phyloP scores from a whole-genome alignment of 108 stramenopile species.

The Nannochloropsis oceanica region DNA sequence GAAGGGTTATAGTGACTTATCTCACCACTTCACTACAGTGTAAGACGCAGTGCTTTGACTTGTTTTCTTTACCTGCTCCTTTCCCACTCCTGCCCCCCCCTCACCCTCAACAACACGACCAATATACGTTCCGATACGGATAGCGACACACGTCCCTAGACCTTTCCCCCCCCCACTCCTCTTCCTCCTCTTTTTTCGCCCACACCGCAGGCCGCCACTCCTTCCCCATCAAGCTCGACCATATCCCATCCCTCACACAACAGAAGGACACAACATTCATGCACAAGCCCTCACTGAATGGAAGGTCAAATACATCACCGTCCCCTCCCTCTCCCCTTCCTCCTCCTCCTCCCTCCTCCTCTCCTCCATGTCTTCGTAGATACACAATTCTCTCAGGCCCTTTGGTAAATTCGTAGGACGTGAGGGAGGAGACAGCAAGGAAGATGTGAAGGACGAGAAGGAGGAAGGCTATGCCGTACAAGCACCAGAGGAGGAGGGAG shows the following conservation, averaged over 20 bases:
- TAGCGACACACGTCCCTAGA: background rate
- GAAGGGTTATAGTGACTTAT: too few species aligned
- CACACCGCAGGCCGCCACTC: background rate
- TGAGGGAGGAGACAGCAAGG: constrained; percentile 19
- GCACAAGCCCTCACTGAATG: background rate
- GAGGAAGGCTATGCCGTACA: background rate
- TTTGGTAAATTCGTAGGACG: constrained; percentile 19
- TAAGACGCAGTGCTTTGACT: background rate
- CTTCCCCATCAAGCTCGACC: background rate
- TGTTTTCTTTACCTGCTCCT: background rate
- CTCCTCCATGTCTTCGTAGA: background rate
- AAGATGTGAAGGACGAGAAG: constrained; percentile 23
- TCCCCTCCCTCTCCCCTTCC: background rate
- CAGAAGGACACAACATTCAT: constrained; percentile 1
- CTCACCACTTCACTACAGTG: too few species aligned
- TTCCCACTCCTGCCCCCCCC: background rate
- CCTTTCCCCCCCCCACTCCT: background rate
- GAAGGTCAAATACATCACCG: background rate
- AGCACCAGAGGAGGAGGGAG: constrained; percentile 2
- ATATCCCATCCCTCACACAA: background rate
- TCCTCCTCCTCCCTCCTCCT: background rate
- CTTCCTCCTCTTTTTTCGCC: background rate
- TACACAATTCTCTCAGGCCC: constrained; percentile 4
- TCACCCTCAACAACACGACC: background rate
- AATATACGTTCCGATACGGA: background rate